phyloP scores from a whole-genome alignment of 164 flowering plant species.

The Vitis amurensis region DNA sequence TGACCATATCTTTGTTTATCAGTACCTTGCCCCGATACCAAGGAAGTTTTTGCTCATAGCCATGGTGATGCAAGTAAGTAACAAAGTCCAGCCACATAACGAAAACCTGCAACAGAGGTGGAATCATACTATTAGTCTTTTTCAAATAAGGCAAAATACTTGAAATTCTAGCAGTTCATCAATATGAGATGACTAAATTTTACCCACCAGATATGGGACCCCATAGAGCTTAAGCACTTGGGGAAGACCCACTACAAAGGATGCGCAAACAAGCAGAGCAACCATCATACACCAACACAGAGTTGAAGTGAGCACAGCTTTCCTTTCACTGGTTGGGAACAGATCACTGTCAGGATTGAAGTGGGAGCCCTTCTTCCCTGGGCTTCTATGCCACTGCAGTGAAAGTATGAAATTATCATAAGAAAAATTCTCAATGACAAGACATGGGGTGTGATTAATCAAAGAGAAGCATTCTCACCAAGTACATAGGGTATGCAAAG shows the following conservation, averaged over 20 bases:
- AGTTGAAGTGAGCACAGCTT: constrained; percentile 75
- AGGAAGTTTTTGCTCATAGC: constrained; percentile 67
- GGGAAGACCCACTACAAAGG: constrained; percentile 63
- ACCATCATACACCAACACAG: constrained; percentile 80
- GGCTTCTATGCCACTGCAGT: constrained; percentile 80
- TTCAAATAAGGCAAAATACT: neutral
- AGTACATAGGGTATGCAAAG: constrained; percentile 71
- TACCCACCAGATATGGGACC: constrained; percentile 74
- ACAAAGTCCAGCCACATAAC: constrained; percentile 75
- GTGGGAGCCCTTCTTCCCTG: constrained; percentile 94
- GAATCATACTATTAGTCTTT: too few relatives aligned
- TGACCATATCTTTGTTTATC: too few relatives aligned
- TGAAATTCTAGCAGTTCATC: neutral
- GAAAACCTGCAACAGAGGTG: constrained; percentile 33
- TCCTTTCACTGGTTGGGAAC: constrained; percentile 71
- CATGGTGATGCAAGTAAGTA: constrained; percentile 80
- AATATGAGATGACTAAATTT: neutral
- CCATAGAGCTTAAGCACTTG: constrained; percentile 78
- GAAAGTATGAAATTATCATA: neutral
- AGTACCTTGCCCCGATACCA: constrained; percentile 79
- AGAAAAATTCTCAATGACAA: too few relatives aligned
- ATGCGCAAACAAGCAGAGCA: constrained; percentile 54
- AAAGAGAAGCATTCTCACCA: constrained; percentile 39
- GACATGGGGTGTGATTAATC: neutral
- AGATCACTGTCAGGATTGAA: constrained; percentile 74